Percentiles rank a stretch among this genome's conserved stretches.
Evolutionary conservation across 2,329 filamentous ascomycete species (phyloP).

Genomic region (Bretziella fagacearum): DNA sequence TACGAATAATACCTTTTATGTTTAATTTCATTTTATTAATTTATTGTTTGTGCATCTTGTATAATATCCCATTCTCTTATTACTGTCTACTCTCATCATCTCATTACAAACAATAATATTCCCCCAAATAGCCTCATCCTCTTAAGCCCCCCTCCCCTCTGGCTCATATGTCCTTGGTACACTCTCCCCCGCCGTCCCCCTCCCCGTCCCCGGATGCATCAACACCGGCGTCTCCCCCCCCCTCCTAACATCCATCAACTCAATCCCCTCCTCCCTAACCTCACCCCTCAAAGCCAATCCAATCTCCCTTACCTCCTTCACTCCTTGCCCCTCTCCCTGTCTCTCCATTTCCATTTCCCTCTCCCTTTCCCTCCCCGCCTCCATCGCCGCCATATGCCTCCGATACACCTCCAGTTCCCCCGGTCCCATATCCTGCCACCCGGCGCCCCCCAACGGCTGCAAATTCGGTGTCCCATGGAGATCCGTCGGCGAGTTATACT

Average conservation of each 20-base stretch:
- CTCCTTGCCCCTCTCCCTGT: neutral
- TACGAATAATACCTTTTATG: neutral
- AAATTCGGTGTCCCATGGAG: slow-evolving; percentile 23
- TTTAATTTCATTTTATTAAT: neutral
- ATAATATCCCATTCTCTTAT: too few species aligned
- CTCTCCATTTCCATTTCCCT: neutral
- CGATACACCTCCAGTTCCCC: too few species aligned
- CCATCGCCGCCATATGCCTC: too few species aligned
- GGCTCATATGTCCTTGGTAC: slow-evolving; percentile 16
- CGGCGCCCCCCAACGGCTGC: slow-evolving; percentile 15
- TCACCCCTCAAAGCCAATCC: slow-evolving; percentile 13
- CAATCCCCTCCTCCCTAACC: slow-evolving; percentile 26
- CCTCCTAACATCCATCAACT: slow-evolving; percentile 33
- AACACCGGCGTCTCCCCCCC: slow-evolving; percentile 27
- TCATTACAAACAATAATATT: neutral
- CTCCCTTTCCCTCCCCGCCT: neutral
- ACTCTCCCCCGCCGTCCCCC: slow-evolving; percentile 17
- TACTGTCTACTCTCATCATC: neutral
- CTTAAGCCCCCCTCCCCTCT: neutral
- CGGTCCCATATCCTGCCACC: slow-evolving; percentile 13
- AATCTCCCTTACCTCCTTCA: slow-evolving; percentile 13
- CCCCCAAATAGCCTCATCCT: neutral
- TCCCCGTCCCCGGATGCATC: too few species aligned
- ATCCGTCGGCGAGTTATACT: slow-evolving; percentile 1
- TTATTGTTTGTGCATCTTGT: neutral